Conservation (phyloP, 2,329 filamentous ascomycete genomes). For the Lasiodiplodia sp. region DNA sequence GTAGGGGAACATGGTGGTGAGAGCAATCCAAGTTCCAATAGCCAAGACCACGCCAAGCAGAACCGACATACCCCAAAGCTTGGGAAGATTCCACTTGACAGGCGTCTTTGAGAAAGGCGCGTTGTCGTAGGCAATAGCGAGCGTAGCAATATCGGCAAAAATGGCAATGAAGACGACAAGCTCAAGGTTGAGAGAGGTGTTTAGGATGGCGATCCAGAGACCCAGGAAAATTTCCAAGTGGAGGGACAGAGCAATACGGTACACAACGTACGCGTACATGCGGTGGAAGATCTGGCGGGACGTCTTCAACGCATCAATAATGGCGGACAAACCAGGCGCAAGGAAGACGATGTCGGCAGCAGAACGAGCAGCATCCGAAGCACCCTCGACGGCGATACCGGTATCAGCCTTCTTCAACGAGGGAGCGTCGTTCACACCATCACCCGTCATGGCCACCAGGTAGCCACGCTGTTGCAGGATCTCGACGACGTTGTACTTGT, state of each 20-base stretch:
- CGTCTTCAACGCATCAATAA: constrained; percentile 91
- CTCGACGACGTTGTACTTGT: constrained; percentile 94
- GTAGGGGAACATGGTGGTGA: constrained; percentile 78
- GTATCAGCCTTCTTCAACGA: constrained; percentile 96
- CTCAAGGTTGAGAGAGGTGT: constrained; percentile 83
- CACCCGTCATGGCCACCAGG: constrained; percentile 94
- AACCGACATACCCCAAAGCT: constrained; percentile 92
- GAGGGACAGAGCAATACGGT: constrained; percentile 90
- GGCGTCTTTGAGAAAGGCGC: constrained; percentile 84
- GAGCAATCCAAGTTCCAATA: constrained; percentile 84
- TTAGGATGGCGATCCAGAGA: constrained; percentile 89
- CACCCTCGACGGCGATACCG: constrained; percentile 92
- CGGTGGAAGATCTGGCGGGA: constrained; percentile 95
- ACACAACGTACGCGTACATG: constrained; percentile 96
- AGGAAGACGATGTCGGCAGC: constrained; percentile 95
- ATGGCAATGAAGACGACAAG: constrained; percentile 94
- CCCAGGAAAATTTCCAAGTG: constrained; percentile 92
- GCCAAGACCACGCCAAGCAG: constrained; percentile 83
- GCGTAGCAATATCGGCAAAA: constrained; percentile 89
- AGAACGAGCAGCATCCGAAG: constrained; percentile 88
- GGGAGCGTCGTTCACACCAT: constrained; percentile 92
- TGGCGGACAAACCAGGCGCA: constrained; percentile 86
- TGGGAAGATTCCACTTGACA: constrained; percentile 94
- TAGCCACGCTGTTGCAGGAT: constrained; percentile 93
- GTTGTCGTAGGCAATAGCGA: constrained; percentile 93